Base-by-base conservation (phyloP, 1,284 basidiomycete species). In the Xanthoconium separans region DNA sequence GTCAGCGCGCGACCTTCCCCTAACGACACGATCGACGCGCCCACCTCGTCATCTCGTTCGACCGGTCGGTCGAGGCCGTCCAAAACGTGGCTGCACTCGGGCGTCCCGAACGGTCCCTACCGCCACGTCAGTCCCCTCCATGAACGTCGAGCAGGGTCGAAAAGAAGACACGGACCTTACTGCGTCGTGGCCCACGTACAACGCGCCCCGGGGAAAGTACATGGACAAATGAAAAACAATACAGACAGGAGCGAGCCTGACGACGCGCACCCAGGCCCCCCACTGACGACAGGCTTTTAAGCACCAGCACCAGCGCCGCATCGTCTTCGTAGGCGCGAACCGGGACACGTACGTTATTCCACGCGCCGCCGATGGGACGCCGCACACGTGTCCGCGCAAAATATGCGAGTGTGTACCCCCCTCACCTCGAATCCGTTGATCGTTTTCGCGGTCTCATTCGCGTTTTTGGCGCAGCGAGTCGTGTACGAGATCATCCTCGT, bases 141-240 rank as follows among this genome's bases (percentile, higher is more conserved):
- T 18, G 20, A 6, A 20, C 37, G 11, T 37, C 7, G 16, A 39
- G 16, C 15, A 24, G 9, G 30, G 36, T n/a, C 11, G 1, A 16
- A 31, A 34, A 34, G 18, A 13, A n/a, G 22, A 44, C 8, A 59
- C 55, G 5, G 5, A 66, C 62, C 65, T 59, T 18, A 22, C 22
- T 10, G 15, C 10, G 7, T 50, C 47, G 10, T 12, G 13, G 11
- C 40, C 47, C 15, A 34, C 13, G 9, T 15, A 22, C 41, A 41
- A 29, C 39, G 16, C n/a, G 10, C 36, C 33, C 20, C 39, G 51
- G 15, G 39, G 4, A 47, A 59, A 44, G n/a, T 45, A 44, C 18
- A 18, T 18, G 0, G 61, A 44, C 2, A 44, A n/a, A 11, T 13
- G 31, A 33, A 13, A 13, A 33, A 33, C 33, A 15, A 22, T 22